A percentile compares a stretch with the other conserved stretches of the same genome.
These are phyloP conservation scores for Leptosphaerulina australis DNA, from an alignment of 2,329 filamentous ascomycete genomes.

Conservation along the genomic window DNA sequence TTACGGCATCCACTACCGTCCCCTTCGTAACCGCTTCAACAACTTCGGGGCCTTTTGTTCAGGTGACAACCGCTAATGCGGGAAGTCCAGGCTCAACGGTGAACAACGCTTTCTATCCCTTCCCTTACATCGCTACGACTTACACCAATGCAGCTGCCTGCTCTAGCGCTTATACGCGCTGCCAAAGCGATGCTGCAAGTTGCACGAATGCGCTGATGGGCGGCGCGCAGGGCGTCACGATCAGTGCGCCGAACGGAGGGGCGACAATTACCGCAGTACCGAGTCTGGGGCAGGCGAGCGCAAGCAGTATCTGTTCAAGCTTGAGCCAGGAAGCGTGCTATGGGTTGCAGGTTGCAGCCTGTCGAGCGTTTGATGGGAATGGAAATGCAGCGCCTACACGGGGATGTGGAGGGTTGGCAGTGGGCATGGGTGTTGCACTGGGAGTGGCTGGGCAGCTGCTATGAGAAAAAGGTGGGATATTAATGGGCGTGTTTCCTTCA, in stretches of 20 bases:
- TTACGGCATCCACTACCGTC: constrained; percentile 21
- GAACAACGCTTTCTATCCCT: constrained; percentile 58
- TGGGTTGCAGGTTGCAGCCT: constrained; percentile 56
- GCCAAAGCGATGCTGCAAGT: constrained; percentile 54
- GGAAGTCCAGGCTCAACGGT: constrained; percentile 49
- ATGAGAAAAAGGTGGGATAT: constrained; percentile 17
- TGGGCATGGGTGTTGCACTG: constrained; percentile 39
- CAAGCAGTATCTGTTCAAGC: constrained; percentile 43
- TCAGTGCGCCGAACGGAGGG: constrained; percentile 57
- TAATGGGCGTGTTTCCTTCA: constrained; percentile 15
- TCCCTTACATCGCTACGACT: constrained; percentile 59
- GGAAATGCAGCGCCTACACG: constrained; percentile 39
- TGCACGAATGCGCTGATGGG: constrained; percentile 54
- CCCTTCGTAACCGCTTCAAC: constrained; percentile 29
- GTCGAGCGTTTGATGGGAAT: constrained; percentile 48
- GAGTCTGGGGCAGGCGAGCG: constrained; percentile 36
- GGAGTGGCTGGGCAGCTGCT: constrained; percentile 52
- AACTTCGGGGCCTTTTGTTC: constrained; percentile 32
- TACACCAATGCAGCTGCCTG: constrained; percentile 59
- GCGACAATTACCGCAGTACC: constrained; percentile 56
- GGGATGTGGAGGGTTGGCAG: constrained; percentile 27
- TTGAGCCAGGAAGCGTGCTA: constrained; percentile 56
- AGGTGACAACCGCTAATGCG: constrained; percentile 23
- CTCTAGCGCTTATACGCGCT: constrained; percentile 60
- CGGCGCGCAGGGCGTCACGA: constrained; percentile 58